Percentiles rank a stretch among this genome's conserved stretches.
phyloP scores from a whole-genome alignment of 2,329 filamentous ascomycete genomes.

The Ophiostoma fasciatum region DNA sequence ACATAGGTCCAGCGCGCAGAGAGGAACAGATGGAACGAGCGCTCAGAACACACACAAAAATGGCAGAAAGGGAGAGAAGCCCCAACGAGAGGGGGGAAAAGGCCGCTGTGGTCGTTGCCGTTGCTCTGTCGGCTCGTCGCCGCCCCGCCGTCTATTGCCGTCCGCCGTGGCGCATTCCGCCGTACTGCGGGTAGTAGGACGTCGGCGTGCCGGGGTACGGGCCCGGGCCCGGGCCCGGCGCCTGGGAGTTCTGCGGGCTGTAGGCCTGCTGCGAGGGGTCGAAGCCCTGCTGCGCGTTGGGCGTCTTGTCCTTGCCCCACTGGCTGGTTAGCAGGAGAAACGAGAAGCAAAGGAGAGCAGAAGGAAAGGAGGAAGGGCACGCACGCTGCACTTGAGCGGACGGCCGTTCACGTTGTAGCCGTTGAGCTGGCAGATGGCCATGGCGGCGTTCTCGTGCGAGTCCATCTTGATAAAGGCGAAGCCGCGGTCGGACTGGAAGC shows the following conservation, averaged over 20 bases:
- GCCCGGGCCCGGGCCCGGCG: conserved; percentile 47
- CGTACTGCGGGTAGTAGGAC: conserved; percentile 86
- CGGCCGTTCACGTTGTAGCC: conserved; percentile 97
- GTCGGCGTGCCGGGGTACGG: conserved; percentile 62
- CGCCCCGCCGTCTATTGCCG: conserved; percentile 40
- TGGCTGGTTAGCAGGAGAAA: conserved; percentile 28
- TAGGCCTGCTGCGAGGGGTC: conserved; percentile 59
- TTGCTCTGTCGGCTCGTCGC: no score
- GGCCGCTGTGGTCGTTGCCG: no score
- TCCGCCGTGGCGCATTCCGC: conserved; percentile 29
- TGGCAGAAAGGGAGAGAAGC: no score
- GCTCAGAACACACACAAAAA: no score
- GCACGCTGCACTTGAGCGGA: conserved; percentile 94
- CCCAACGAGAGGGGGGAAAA: no score
- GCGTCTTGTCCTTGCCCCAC: conserved; percentile 99
- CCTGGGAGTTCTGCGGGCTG: conserved; percentile 60
- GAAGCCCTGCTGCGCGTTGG: conserved; percentile 57
- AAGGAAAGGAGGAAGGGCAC: conserved; percentile 25
- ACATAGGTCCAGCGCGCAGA: no score
- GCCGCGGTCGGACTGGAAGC: conserved; percentile 93
- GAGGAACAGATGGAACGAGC: no score
- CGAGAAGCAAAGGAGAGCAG: neutral
- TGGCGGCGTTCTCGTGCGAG: conserved; percentile 90
- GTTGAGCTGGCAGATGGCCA: conserved; percentile 96
- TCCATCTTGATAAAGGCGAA: conserved; percentile 99